Evolutionary conservation across 441 rosid species (phyloP), one percentile per base, ranked within the genome.

Genomic region (Bruguiera hainesii): DNA sequence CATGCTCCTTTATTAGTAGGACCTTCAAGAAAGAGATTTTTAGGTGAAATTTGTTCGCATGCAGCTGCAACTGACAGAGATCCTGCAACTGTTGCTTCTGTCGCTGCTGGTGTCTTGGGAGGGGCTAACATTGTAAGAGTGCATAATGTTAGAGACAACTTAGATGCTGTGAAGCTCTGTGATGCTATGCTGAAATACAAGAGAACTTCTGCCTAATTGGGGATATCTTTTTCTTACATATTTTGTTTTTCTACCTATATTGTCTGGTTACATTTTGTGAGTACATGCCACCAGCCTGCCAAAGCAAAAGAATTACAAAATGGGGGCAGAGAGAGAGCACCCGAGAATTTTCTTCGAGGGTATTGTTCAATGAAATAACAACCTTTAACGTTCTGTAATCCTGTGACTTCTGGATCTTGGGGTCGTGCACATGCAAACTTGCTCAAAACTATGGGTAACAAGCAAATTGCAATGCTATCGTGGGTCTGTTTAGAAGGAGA

Each of bases 101-200:
- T 89, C 39, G 77, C 98, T 57, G 79, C 89, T 4, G 87, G 93
- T 20, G 70, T 90, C 67, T 73, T 92, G 42, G 84, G 87, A 7
- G 97, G 98, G 30, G 97, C 97, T 20, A 92, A 86, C 78, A 87
- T 95, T 63, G 88, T 95, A 18, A 90, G 98, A 69, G 96, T 92
- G 64, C 97, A 95, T 82, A 87, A 90, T 60, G 84, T 95, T 52
- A 81, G 72, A 77, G 89, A 82, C 67, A 95, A 89, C 39, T 64
- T 76, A 61, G 98, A 95, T 62, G 99, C 97, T 23, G 90, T 80
- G 67, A 92, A 78, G 75, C 66, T 92, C n/a, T 92, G 98, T 26
- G 93, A 95, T 49, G 84, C 93, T 30, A 83, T 92, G 89, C 67
- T 88, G 66, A 82, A 63, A 63, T 61, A 67, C 53, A 78, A 71